Conservation (phyloP, 169 alveolate genomes). For the Toxoplasma gondii region DNA sequence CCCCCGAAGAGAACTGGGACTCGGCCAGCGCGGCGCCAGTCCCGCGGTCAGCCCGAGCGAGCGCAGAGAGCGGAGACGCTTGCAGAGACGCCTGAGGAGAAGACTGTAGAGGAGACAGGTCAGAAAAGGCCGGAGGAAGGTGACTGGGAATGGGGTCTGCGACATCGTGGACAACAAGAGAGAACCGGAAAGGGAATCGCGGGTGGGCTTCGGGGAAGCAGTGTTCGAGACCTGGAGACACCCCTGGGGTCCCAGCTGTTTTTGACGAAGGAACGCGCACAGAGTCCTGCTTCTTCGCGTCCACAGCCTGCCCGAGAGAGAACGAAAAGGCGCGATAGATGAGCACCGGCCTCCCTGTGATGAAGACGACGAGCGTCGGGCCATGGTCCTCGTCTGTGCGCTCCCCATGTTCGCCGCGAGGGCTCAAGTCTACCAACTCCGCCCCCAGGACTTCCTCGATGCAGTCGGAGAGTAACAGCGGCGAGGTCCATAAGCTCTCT, state of each 20-base stretch:
- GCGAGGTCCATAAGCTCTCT: background rate
- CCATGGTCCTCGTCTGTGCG: constrained; percentile 62
- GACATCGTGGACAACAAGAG: constrained; percentile 34
- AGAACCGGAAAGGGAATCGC: constrained; percentile 19
- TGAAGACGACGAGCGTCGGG: constrained; percentile 73
- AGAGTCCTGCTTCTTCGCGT: constrained; percentile 10
- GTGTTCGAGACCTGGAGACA: background rate
- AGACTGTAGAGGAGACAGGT: background rate
- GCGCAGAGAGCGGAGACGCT: background rate
- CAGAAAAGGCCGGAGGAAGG: background rate
- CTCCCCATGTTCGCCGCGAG: background rate
- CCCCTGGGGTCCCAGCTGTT: background rate
- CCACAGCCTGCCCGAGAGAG: constrained; percentile 24
- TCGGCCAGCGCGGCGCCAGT: background rate
- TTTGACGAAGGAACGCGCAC: background rate
- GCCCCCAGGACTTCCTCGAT: constrained; percentile 64
- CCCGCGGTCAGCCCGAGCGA: background rate
- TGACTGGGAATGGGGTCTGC: constrained; percentile 8
- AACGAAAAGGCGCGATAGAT: constrained; percentile 69
- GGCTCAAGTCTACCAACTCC: constrained; percentile 71
- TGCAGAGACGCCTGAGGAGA: background rate
- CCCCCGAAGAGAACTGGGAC: constrained; percentile 28
- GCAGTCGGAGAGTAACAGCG: constrained; percentile 11
- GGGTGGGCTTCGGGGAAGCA: constrained; percentile 32
- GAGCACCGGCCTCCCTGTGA: constrained; percentile 77